A percentile compares a stretch with the other conserved stretches of the same genome.
Evolutionary conservation across 306 rosid species (phyloP).

Genomic region (Nissolia schottii): DNA sequence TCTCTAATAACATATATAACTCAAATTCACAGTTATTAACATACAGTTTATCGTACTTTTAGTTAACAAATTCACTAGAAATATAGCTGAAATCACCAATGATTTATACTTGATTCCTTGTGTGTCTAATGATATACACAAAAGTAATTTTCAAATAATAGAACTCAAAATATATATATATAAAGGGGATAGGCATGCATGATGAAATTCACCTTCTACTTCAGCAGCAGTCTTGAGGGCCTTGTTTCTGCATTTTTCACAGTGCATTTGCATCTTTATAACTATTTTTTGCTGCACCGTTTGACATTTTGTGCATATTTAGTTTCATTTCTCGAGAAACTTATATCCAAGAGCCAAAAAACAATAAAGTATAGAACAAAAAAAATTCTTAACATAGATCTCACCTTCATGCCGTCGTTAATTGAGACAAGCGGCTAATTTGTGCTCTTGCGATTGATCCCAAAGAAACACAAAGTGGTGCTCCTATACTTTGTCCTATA

Average conservation of each 20-base stretch:
- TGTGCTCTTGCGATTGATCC: background rate
- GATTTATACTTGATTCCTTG: too few species aligned
- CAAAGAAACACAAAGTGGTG: too few species aligned
- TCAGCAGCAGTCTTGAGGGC: conserved; percentile 31
- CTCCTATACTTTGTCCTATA: background rate
- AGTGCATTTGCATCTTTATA: conserved; percentile 24
- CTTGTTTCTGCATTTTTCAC: conserved; percentile 33
- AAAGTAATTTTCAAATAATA: too few species aligned
- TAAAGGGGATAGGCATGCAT: background rate
- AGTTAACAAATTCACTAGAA: too few species aligned
- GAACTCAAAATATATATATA: too few species aligned
- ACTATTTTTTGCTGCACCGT: conserved; percentile 32
- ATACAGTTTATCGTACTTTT: too few species aligned
- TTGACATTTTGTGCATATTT: background rate
- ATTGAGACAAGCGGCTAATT: background rate
- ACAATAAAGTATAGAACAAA: background rate
- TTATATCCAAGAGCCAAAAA: too few species aligned
- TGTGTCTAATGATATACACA: too few species aligned
- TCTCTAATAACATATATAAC: too few species aligned
- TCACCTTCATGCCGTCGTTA: background rate
- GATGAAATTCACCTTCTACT: conserved; percentile 20
- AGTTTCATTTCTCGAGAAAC: background rate
- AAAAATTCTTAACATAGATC: background rate
- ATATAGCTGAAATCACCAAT: too few species aligned
- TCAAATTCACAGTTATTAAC: too few species aligned